Base-by-base conservation (phyloP, 2,329 filamentous ascomycete species). In the Trichoderma sp. region DNA sequence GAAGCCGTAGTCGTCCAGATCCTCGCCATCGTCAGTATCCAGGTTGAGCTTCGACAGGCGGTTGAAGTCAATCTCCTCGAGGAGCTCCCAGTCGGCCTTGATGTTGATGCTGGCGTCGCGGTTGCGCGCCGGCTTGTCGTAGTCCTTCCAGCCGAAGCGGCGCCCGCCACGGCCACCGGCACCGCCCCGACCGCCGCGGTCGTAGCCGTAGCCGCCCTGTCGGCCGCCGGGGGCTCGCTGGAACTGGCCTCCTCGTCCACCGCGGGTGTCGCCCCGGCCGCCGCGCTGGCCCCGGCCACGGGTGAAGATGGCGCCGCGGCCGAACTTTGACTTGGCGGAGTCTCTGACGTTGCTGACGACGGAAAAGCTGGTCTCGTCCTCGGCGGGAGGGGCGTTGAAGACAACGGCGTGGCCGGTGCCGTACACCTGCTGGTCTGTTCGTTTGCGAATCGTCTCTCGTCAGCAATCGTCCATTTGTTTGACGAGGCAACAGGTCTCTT, bases 21-120 rank as follows among this genome's bases (percentile, higher is more conserved):
- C 95, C 81, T 99, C 95, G 74, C 95, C 95, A 60, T 96, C 92
- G 71, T 94, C 92, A 17, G 93, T 89, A 73, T 98, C 95, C 68
- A 99, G 86, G 81, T 97, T 99, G 74, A 99, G 86, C 86, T 99
- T 99, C 72, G 87, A 85, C 71, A 99, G 86, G 71, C 95, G 90
- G 82, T 92, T 94, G 82, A 96, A 99, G 79, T 99, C 95, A 77
- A 99, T 97, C 85, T 99, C 95, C 82, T 99, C 95, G 73, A 97
- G 83, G 81, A 99, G 86, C 75, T 88, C 86, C 95, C 95, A 99
- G 77, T 97, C 93, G 24, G 93, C 87, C 81, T 96, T 96, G 79
- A 98, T 93, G 81, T 94, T 94, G 75, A 99, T 92, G 43, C 93
- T 97, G 12, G 94, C 91, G 81, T 99, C 95, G 67, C 95, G 91